These are phyloP conservation scores for Bjerkandera adusta DNA, from an alignment of 1,284 basidiomycete species.

Conservation along the genomic window DNA sequence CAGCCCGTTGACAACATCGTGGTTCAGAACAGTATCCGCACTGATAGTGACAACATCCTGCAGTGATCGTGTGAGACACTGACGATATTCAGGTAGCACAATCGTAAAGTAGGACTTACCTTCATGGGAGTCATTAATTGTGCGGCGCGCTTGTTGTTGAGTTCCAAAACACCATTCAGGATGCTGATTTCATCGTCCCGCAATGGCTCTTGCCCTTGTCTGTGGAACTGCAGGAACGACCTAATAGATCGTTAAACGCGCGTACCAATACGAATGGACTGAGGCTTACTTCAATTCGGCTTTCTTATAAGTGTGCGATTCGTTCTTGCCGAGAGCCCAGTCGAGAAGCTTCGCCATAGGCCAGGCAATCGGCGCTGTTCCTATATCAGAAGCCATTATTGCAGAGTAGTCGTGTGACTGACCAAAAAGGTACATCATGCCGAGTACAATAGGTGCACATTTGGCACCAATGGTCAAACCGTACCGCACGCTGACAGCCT, in stretches of 20 bases:
- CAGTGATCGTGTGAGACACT: not conserved
- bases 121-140: slow-evolving; percentile 87
- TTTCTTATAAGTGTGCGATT: slow-evolving; percentile 84
- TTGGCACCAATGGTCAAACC: slow-evolving; percentile 87
- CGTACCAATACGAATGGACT: not conserved
- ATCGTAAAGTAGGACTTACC: slow-evolving; percentile 34
- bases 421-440: slow-evolving; percentile 81
- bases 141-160: slow-evolving; percentile 82
- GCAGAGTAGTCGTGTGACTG: slow-evolving; percentile 18
- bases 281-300: slow-evolving; percentile 70
- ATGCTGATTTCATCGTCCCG: slow-evolving; percentile 89
- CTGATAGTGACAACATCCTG: slow-evolving; percentile 81
- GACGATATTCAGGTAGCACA: not conserved
- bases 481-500: slow-evolving; percentile 85
- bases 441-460: slow-evolving; percentile 80
- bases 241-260: slow-evolving; percentile 10
- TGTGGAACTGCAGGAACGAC: slow-evolving; percentile 90
- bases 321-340: slow-evolving; percentile 68
- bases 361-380: slow-evolving; percentile 77
- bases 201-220: slow-evolving; percentile 83
- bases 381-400: slow-evolving; percentile 8
- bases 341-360: slow-evolving; percentile 90
- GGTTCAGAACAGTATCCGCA: slow-evolving; percentile 78
- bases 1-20: slow-evolving; percentile 56
- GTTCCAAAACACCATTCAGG: slow-evolving; percentile 83